A percentile compares a stretch with the other conserved stretches of the same genome.
Evolutionary conservation across 164 flowering plant genomes (phyloP).

Genomic region (Tetracentron sinense): DNA sequence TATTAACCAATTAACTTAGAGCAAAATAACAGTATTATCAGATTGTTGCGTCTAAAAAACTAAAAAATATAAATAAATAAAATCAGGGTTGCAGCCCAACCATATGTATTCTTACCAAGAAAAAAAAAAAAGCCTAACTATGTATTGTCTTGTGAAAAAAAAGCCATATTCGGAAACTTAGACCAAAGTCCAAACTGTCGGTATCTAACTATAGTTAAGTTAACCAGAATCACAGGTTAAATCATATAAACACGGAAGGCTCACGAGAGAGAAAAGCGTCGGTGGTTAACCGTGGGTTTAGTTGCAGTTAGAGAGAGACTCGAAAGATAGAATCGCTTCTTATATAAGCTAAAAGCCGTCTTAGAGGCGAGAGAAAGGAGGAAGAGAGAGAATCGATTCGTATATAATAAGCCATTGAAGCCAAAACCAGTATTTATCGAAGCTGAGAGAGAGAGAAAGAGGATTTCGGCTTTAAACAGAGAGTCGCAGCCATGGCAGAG

Average conservation of each 20-base stretch:
- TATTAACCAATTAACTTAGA: too few relatives aligned
- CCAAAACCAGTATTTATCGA: constrained; percentile 3
- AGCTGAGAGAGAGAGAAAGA: constrained; percentile 3
- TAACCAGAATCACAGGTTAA: background rate
- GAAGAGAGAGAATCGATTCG: too few relatives aligned
- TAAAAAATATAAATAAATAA: too few relatives aligned
- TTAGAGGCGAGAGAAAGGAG: too few relatives aligned
- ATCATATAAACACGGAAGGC: background rate
- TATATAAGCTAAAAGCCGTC: too few relatives aligned
- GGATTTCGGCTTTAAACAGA: constrained; percentile 9
- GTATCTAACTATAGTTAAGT: constrained; percentile 17
- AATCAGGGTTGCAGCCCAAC: too few relatives aligned
- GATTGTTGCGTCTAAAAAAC: too few relatives aligned
- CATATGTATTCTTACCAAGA: too few relatives aligned
- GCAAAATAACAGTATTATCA: too few relatives aligned
- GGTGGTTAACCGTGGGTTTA: constrained; percentile 22
- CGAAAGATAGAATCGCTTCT: constrained; percentile 19
- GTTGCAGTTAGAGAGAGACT: background rate
- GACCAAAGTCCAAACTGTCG: constrained; percentile 14
- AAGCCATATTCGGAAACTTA: background rate
- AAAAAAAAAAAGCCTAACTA: too few relatives aligned
- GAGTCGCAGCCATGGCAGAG: constrained; percentile 52
- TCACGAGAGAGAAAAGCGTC: constrained; percentile 17
- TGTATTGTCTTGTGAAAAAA: too few relatives aligned
- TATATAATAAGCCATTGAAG: constrained; percentile 15